Evolutionary conservation across 495 filamentous ascomycete species (phyloP), one percentile per base, ranked within the genome.

Genomic region (Parathielavia hyrcaniae): DNA sequence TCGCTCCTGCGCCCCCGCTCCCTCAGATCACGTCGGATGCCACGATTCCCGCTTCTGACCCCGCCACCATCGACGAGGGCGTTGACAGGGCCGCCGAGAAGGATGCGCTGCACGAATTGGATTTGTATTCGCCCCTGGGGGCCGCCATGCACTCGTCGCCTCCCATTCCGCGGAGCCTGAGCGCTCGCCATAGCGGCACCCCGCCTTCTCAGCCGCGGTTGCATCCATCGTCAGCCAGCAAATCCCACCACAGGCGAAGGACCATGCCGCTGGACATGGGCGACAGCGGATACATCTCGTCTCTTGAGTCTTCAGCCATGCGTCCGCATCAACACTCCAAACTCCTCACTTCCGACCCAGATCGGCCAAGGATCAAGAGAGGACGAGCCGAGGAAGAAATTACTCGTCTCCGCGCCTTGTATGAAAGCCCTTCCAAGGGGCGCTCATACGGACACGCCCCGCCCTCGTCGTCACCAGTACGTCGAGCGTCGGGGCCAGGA

Each of bases 231-330:
- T 86, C 86, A 19, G 73, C 68, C 34, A 69, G 75, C 43, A 77
- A 74, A 43, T 79, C 77, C 61, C 82, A 79, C 13, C 81, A 84
- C 49, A 92, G 89, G 71, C 83, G 87, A 46, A 91, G 88, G 67
- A 81, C 83, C 62, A 75, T 75, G 5, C 82, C 83, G 14, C 83
- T 96, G 75, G 90, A 95, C 62, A 84, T 96, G 75, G 90, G 95
- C 62, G 93, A 98, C 65, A 96, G 91, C 69, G 93, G 93, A 12
- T 98, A 97, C 69, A 96, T 95, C 64, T 98, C 93, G 1, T 97
- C 92, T 0, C 75, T 98, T n/a, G 93, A 97, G 45, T 97, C 93
- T 1, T 97, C 93, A 0, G 89, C 79, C n/a, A 78, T 89, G 63
- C 81, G 91, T 35, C 84, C 86, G 30, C 82, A 83, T 52, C 73